phyloP scores from a whole-genome alignment of 495 filamentous ascomycete species.

The Xylaria castorea region DNA sequence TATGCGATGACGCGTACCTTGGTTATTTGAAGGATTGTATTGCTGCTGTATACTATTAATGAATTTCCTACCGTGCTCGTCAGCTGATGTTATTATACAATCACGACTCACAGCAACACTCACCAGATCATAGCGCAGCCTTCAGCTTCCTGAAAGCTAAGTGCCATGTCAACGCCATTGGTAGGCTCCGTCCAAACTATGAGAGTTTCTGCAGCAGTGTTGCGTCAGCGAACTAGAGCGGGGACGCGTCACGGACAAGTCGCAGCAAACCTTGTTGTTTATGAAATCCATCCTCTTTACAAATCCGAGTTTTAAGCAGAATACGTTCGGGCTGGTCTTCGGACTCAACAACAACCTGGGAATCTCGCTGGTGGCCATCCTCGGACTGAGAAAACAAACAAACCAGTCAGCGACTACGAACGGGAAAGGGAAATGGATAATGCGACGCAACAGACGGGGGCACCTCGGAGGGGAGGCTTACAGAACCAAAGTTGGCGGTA shows the following conservation, averaged over 20 bases:
- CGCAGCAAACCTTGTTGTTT: slow-evolving; percentile 87
- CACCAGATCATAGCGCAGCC: slow-evolving; percentile 93
- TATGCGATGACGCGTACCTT: slow-evolving; percentile 34
- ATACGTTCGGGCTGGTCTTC: slow-evolving; percentile 87
- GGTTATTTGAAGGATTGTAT: slow-evolving; percentile 37
- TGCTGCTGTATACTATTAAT: slow-evolving; percentile 81
- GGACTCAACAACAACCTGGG: slow-evolving; percentile 87
- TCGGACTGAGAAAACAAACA: slow-evolving; percentile 41
- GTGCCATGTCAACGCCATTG: slow-evolving; percentile 90
- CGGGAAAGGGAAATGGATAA: slow-evolving; percentile 8
- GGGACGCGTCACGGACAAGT: background rate
- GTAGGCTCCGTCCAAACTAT: slow-evolving; percentile 94
- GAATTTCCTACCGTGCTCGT: slow-evolving; percentile 72
- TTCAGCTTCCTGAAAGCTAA: slow-evolving; percentile 98
- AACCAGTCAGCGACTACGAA: slow-evolving; percentile 30
- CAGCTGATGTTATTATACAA: slow-evolving; percentile 6
- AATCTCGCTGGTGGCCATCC: slow-evolving; percentile 66
- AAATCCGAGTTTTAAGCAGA: slow-evolving; percentile 86
- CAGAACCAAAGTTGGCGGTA: slow-evolving; percentile 75
- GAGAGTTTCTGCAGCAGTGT: slow-evolving; percentile 73
- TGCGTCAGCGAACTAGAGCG: slow-evolving; percentile 36
- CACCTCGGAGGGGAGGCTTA: slow-evolving; percentile 57
- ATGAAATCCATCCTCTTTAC: slow-evolving; percentile 95
- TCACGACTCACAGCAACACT: slow-evolving; percentile 35
- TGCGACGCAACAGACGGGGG: slow-evolving; percentile 26